Percentiles rank a stretch among this genome's conserved stretches.
phyloP scores from a whole-genome alignment of 768 basidiomycete genomes.

The Gloeostereum incarnatum region DNA sequence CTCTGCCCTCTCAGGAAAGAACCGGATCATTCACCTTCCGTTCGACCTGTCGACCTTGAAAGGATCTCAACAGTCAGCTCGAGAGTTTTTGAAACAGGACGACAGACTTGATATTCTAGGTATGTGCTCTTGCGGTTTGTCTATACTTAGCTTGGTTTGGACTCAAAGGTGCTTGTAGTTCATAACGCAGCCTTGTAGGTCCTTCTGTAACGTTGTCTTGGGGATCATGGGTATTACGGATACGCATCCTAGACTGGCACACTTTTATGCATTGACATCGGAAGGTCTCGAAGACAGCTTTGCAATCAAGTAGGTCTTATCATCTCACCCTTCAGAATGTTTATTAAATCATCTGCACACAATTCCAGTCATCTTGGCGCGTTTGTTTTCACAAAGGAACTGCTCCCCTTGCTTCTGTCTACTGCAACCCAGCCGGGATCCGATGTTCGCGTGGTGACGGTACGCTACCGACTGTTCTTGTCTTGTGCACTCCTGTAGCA shows the following conservation, averaged over 20 bases:
- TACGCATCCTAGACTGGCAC: conserved; percentile 8
- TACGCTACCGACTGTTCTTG: too few species aligned
- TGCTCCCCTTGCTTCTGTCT: conserved; percentile 36
- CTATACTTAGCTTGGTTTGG: conserved; percentile 9
- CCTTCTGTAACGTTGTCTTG: too few species aligned
- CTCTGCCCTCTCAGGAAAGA: conserved; percentile 21
- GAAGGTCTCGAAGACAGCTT: conserved; percentile 10
- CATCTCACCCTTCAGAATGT: too few species aligned
- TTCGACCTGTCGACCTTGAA: conserved; percentile 28
- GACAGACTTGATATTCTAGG: conserved; percentile 14
- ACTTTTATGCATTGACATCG: conserved; percentile 6
- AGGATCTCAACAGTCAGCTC: conserved; percentile 21
- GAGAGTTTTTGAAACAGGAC: conserved; percentile 18
- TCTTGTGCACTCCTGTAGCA: too few species aligned
- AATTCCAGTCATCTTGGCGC: conserved; percentile 36
- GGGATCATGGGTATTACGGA: neutral
- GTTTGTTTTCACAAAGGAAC: conserved; percentile 33
- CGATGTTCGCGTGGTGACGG: conserved; percentile 47
- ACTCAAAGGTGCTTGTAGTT: conserved; percentile 19
- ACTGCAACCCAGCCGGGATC: conserved; percentile 30
- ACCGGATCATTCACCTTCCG: conserved; percentile 21
- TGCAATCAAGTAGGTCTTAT: conserved; percentile 17
- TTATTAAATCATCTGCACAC: too few species aligned
- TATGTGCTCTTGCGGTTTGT: neutral
- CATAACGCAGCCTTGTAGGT: neutral